phyloP scores from a whole-genome alignment of 2,329 filamentous ascomycete genomes.

The Macroventuria anomochaeta region DNA sequence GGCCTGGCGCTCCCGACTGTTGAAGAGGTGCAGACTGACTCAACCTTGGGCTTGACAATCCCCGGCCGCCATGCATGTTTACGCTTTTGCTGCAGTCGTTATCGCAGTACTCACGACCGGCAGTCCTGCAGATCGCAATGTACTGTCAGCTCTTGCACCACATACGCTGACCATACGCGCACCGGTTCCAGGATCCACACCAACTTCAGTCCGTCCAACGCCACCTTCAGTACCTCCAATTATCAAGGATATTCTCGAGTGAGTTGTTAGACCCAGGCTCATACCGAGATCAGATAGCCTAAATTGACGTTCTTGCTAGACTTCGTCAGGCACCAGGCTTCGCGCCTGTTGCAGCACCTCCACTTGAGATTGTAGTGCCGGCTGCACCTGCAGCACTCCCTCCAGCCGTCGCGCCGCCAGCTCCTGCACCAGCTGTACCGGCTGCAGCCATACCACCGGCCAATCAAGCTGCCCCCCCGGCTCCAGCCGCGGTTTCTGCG shows the following conservation, averaged over 20 bases:
- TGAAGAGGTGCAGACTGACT: neutral
- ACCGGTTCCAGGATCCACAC: neutral
- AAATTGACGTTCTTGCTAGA: slow-evolving; percentile 4
- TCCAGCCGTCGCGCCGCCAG: neutral
- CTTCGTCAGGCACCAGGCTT: slow-evolving; percentile 21
- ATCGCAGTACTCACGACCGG: neutral
- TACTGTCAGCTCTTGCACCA: slow-evolving; percentile 12
- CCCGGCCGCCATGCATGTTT: neutral
- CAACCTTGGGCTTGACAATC: neutral
- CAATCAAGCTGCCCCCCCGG: slow-evolving; percentile 10
- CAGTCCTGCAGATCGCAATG: neutral
- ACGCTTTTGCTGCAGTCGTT: neutral
- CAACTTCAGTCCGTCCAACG: neutral
- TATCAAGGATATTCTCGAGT: slow-evolving; percentile 6
- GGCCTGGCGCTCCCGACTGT: neutral
- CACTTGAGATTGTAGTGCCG: neutral
- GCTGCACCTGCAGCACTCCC: slow-evolving; percentile 5
- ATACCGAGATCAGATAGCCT: no score
- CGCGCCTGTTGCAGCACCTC: slow-evolving; percentile 5
- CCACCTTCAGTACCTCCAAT: neutral
- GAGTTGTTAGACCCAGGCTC: neutral
- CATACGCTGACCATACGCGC: neutral
- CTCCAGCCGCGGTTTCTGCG: neutral
- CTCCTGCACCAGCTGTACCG: neutral
- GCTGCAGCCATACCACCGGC: slow-evolving; percentile 1